phyloP scores from a whole-genome alignment of 306 rosid genomes.

The Vigna trinervia region DNA sequence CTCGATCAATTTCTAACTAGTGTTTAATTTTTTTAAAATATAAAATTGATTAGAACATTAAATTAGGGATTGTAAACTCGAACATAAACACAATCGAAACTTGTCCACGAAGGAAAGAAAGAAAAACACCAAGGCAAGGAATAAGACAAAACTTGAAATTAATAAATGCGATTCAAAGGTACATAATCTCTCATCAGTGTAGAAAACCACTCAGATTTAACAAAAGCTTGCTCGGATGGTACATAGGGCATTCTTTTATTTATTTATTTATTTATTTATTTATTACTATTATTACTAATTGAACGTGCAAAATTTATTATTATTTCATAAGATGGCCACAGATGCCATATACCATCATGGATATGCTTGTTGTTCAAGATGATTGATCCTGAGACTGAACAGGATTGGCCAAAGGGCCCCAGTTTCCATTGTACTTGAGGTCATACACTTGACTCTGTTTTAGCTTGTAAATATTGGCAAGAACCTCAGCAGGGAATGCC shows the following conservation, averaged over 20 bases:
- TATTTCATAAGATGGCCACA: background rate
- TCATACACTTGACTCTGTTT: conserved; percentile 26
- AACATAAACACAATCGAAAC: too few species aligned
- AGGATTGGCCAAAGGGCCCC: conserved; percentile 43
- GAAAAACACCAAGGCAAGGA: too few species aligned
- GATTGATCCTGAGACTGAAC: background rate
- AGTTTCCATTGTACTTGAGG: conserved; percentile 55
- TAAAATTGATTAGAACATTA: too few species aligned
- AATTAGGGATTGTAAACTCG: too few species aligned
- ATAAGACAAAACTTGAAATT: too few species aligned
- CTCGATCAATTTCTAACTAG: too few species aligned
- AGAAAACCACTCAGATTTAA: background rate
- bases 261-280: background rate
- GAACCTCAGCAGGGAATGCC: conserved; percentile 56
- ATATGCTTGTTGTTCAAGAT: background rate
- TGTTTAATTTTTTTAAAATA: too few species aligned
- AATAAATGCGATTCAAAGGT: too few species aligned
- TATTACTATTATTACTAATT: background rate
- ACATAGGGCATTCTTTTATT: background rate
- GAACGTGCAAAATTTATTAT: background rate
- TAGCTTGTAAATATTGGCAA: conserved; percentile 56
- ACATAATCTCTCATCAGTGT: too few species aligned
- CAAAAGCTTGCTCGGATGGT: background rate
- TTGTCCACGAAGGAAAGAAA: too few species aligned
- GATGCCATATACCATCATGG: background rate